Evolutionary conservation across 2,329 filamentous ascomycete genomes (phyloP).

Genomic region (Mariannaea sp.): DNA sequence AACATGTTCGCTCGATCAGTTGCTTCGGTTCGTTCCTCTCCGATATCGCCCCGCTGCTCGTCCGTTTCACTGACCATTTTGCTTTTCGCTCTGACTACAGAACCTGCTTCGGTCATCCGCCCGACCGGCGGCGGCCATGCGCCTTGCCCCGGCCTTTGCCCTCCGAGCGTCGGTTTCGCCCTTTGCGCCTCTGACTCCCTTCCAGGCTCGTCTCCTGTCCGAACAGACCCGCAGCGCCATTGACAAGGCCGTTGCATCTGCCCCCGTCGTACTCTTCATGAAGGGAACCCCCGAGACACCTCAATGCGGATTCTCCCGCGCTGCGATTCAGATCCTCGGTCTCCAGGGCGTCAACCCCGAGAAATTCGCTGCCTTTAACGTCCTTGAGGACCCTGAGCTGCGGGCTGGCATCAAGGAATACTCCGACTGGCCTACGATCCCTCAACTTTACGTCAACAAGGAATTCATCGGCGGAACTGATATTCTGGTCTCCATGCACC

Average conservation of each 20-base stretch:
- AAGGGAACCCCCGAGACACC: slow-evolving; percentile 96
- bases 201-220: slow-evolving; percentile 73
- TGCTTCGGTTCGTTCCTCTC: slow-evolving; percentile 26
- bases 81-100: slow-evolving; percentile 28
- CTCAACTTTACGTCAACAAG: slow-evolving; percentile 92
- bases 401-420: slow-evolving; percentile 96
- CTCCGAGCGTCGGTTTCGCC: slow-evolving; percentile 32
- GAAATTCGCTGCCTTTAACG: slow-evolving; percentile 99
- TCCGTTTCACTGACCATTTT: not conserved
- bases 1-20: slow-evolving; percentile 39
- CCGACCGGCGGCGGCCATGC: slow-evolving; percentile 41
- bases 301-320: slow-evolving; percentile 95
- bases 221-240: slow-evolving; percentile 81
- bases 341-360: slow-evolving; percentile 92
- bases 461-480: slow-evolving; percentile 98
- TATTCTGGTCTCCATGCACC: slow-evolving; percentile 95
- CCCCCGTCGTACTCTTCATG: slow-evolving; percentile 98
- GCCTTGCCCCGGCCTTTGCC: slow-evolving; percentile 28
- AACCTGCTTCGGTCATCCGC: slow-evolving; percentile 45
- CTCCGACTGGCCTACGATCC: slow-evolving; percentile 98
- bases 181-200: slow-evolving; percentile 35
- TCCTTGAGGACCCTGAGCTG: slow-evolving; percentile 87
- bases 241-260: slow-evolving; percentile 83
- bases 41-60: not conserved
- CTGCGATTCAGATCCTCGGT: slow-evolving; percentile 91